phyloP scores from a whole-genome alignment of 106 monocot genomes.

The Apostasia shenzhenica region DNA sequence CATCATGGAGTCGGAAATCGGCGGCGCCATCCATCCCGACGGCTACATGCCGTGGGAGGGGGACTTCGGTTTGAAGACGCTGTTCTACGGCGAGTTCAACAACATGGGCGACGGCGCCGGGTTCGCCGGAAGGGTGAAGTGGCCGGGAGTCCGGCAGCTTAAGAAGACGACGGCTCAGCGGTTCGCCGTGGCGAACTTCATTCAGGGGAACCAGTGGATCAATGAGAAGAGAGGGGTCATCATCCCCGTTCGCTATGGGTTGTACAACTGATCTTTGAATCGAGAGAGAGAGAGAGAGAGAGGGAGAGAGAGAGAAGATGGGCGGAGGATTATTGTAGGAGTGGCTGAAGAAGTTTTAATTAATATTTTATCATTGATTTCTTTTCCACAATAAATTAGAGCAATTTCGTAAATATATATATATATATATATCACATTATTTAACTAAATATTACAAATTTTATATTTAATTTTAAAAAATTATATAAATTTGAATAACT shows the following conservation, averaged over 20 bases:
- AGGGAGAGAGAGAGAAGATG: no score
- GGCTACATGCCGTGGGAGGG: conserved; percentile 82
- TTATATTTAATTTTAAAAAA: no score
- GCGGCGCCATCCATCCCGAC: conserved; percentile 39
- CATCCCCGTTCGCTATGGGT: conserved; percentile 3
- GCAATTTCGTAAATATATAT: no score
- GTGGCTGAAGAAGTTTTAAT: no score
- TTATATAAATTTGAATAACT: no score
- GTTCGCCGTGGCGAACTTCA: conserved; percentile 55
- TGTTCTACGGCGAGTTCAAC: conserved; percentile 53
- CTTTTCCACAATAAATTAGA: no score
- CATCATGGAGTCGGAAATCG: conserved; percentile 67
- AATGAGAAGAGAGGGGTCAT: neutral
- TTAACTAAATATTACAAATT: no score
- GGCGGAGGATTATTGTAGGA: no score
- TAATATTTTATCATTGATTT: no score
- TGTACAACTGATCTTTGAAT: neutral
- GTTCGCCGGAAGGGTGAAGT: conserved; percentile 26
- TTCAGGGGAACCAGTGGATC: conserved; percentile 50
- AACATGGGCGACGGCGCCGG: conserved; percentile 43
- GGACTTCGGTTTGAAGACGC: conserved; percentile 32
- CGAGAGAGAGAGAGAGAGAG: neutral
- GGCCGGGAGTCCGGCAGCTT: conserved; percentile 47
- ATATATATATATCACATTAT: no score
- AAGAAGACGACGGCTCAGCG: conserved; percentile 15